Percentiles rank a stretch among this genome's conserved stretches.
Conservation (phyloP, 2,329 filamentous ascomycete genomes). For the Aschersonia sp. region DNA sequence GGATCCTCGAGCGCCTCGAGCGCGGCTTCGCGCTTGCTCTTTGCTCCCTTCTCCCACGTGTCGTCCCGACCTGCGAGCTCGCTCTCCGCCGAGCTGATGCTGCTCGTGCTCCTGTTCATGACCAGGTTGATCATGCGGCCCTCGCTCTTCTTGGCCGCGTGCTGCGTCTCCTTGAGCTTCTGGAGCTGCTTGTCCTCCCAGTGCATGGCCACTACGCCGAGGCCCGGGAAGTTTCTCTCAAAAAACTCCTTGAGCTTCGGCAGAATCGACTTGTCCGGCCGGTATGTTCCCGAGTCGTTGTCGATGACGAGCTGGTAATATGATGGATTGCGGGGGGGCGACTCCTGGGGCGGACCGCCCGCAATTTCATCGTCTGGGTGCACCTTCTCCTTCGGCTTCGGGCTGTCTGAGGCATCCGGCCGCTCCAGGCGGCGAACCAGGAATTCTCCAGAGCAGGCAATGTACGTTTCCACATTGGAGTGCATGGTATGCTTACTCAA, state of each 20-base stretch:
- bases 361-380: constrained; percentile 35
- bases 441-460: constrained; percentile 87
- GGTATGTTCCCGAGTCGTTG: constrained; percentile 89
- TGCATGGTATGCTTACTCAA: constrained; percentile 96
- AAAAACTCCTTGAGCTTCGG: constrained; percentile 59
- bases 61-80: constrained; percentile 31
- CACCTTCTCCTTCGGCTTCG: constrained; percentile 27
- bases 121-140: constrained; percentile 38
- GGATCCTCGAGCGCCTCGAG: constrained; percentile 38
- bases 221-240: constrained; percentile 56
- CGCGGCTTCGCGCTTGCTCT: constrained; percentile 38
- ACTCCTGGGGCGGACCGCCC: constrained; percentile 27
- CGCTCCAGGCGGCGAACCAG: constrained; percentile 59
- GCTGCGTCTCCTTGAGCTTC: constrained; percentile 63
- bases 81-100: constrained; percentile 37
- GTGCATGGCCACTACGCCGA: constrained; percentile 60
- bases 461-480: constrained; percentile 78
- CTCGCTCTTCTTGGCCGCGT: constrained; percentile 55
- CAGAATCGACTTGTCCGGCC: constrained; percentile 66
- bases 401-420: constrained; percentile 26
- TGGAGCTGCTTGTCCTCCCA: constrained; percentile 65
- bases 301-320: constrained; percentile 83
- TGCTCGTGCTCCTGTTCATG: constrained; percentile 38
- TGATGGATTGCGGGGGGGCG: constrained; percentile 30
- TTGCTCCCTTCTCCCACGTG: constrained; percentile 22